phyloP scores from a whole-genome alignment of 768 basidiomycete species.

The Naganishia randhawae region DNA sequence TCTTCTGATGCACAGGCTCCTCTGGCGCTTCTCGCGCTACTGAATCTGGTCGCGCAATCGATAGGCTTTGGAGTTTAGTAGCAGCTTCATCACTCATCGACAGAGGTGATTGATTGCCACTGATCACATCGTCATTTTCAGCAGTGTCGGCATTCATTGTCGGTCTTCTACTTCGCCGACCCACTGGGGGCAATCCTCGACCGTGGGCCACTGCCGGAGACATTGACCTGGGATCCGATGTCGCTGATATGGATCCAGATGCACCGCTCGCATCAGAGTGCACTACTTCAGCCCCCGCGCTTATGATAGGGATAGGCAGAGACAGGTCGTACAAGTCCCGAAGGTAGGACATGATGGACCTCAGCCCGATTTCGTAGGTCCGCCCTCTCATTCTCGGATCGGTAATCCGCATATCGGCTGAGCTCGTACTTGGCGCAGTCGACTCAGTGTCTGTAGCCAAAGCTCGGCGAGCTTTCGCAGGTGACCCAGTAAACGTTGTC shows the following conservation, averaged over 20 bases:
- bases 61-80: slow-evolving; percentile 5
- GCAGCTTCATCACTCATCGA: background rate
- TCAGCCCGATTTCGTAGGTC: slow-evolving; percentile 58
- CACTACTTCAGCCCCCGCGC: slow-evolving; percentile 54
- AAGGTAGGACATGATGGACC: slow-evolving; percentile 91
- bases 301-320: slow-evolving; percentile 62
- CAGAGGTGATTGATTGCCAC: slow-evolving; percentile 1
- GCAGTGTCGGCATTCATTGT: slow-evolving; percentile 31
- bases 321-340: slow-evolving; percentile 91
- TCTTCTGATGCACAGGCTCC: slow-evolving; percentile 53
- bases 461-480: background rate
- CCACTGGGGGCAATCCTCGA: slow-evolving; percentile 28
- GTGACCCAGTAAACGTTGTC: background rate
- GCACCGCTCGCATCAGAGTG: slow-evolving; percentile 23
- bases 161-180: slow-evolving; percentile 32
- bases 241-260: slow-evolving; percentile 30
- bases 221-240: slow-evolving; percentile 32
- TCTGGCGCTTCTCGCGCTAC: slow-evolving; percentile 8
- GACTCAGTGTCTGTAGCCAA: background rate
- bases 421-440: background rate
- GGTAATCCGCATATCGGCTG: slow-evolving; percentile 5
- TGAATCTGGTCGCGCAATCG: slow-evolving; percentile 19
- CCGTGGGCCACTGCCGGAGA: slow-evolving; percentile 3
- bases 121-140: background rate
- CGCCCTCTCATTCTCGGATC: background rate